These are phyloP conservation scores for Xylariaceae sp. DNA, from an alignment of 2,329 filamentous ascomycete genomes.

Conservation along the genomic window DNA sequence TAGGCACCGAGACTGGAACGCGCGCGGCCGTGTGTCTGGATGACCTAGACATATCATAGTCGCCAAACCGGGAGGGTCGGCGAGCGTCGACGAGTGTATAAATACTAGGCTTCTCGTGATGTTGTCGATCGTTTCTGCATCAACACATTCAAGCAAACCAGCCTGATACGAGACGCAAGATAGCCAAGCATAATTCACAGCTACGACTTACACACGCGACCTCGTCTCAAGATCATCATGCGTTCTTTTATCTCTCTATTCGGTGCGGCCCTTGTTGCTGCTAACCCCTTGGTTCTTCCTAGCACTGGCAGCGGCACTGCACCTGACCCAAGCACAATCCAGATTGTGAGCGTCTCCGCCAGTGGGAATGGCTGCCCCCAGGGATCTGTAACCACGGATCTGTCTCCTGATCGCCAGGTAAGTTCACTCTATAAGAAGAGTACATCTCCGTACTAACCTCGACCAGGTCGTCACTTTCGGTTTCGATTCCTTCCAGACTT, in stretches of 20 bases:
- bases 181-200: constrained; percentile 14
- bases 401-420: constrained; percentile 51
- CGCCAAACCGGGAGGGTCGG: constrained; percentile 3
- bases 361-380: constrained; percentile 54
- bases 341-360: constrained; percentile 47
- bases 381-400: constrained; percentile 49
- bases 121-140: constrained; percentile 34
- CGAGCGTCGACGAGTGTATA: constrained; percentile 30
- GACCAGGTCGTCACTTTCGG: constrained; percentile 52
- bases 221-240: constrained; percentile 41
- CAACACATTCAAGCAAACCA: constrained; percentile 19
- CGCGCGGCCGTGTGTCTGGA: constrained; percentile 9
- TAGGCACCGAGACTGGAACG: constrained; percentile 9
- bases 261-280: constrained; percentile 46
- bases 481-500: constrained; percentile 54
- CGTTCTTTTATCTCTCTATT: constrained; percentile 40
- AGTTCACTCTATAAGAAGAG: constrained; percentile 14
- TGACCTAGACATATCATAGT: constrained; percentile 3
- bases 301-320: constrained; percentile 38
- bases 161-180: constrained; percentile 6
- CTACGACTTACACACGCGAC: neutral
- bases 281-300: constrained; percentile 43
- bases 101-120: constrained; percentile 32
- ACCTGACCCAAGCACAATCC: constrained; percentile 49
- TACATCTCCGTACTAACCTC: constrained; percentile 16